Evolutionary conservation across 352 stramenopile genomes (phyloP).

Genomic region (Phytophthora colocasiae): DNA sequence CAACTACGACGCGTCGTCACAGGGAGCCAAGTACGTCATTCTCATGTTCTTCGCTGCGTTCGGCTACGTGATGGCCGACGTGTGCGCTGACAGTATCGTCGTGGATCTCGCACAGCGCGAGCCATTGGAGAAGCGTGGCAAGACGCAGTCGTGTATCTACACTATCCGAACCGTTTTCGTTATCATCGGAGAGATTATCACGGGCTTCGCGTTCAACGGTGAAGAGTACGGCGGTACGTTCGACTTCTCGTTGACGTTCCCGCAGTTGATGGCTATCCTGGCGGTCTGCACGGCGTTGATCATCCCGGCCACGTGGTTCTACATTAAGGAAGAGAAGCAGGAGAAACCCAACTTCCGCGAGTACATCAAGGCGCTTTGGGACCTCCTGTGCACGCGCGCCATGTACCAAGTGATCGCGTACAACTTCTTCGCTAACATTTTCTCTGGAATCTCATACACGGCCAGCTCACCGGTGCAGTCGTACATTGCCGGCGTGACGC

Average conservation of each 20-base stretch:
- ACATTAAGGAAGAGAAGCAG: constrained; percentile 61
- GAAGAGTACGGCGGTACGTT: constrained; percentile 46
- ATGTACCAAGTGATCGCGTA: constrained; percentile 41
- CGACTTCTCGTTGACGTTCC: constrained; percentile 56
- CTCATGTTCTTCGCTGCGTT: constrained; percentile 63
- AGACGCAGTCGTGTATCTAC: constrained; percentile 66
- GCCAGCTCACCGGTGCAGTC: constrained; percentile 37
- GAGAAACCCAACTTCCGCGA: constrained; percentile 32
- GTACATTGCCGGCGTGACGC: constrained; percentile 46
- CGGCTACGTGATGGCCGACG: constrained; percentile 41
- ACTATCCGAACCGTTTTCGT: constrained; percentile 51
- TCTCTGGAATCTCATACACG: constrained; percentile 47
- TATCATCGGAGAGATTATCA: constrained; percentile 48
- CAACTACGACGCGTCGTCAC: constrained; percentile 43
- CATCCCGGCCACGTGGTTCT: constrained; percentile 55
- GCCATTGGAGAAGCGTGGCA: constrained; percentile 53
- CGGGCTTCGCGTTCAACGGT: constrained; percentile 61
- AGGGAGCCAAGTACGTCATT: constrained; percentile 55
- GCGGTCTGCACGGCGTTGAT: constrained; percentile 42
- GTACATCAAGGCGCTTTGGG: constrained; percentile 51
- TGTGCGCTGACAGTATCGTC: constrained; percentile 57
- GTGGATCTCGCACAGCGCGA: constrained; percentile 70
- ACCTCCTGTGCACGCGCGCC: constrained; percentile 31
- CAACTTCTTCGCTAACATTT: constrained; percentile 47
- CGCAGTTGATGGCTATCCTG: constrained; percentile 55